Conservation (phyloP, 2,329 filamentous ascomycete species). For the Aspergillus brasiliensis region DNA sequence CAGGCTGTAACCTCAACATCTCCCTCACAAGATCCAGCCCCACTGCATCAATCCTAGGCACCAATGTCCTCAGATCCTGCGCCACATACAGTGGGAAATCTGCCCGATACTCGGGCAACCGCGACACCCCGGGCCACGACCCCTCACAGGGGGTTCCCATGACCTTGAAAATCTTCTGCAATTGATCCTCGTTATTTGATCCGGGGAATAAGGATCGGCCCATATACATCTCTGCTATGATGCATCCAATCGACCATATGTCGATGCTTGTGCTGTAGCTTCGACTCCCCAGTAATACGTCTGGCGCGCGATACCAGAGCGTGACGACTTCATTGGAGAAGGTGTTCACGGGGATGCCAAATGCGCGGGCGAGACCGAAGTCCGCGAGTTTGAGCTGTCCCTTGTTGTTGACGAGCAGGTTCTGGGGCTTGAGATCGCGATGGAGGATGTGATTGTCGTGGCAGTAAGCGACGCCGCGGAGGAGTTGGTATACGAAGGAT, state of each 20-base stretch:
- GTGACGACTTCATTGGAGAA: conserved; percentile 98
- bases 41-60: conserved; percentile 80
- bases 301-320: conserved; percentile 91
- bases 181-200: conserved; percentile 93
- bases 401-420: conserved; percentile 89
- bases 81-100: conserved; percentile 89
- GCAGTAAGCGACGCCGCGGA: conserved; percentile 93
- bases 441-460: conserved; percentile 95
- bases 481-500: conserved; percentile 96
- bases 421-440: conserved; percentile 93
- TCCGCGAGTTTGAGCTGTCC: conserved; percentile 89
- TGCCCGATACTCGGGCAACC: conserved; percentile 90
- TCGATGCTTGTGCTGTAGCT: conserved; percentile 99
- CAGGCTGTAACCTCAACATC: conserved; percentile 87
- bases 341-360: conserved; percentile 97
- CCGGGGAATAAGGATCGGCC: conserved; percentile 90
- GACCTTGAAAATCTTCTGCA: conserved; percentile 89
- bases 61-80: conserved; percentile 78
- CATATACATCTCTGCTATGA: conserved; percentile 99
- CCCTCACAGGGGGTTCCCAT: conserved; percentile 95
- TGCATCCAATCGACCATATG: conserved; percentile 96
- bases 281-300: conserved; percentile 84
- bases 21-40: conserved; percentile 81
- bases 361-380: conserved; percentile 89
- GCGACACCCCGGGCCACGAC: conserved; percentile 87